phyloP scores from a whole-genome alignment of 805 yeast genomes.

The Starmera amethionina region DNA sequence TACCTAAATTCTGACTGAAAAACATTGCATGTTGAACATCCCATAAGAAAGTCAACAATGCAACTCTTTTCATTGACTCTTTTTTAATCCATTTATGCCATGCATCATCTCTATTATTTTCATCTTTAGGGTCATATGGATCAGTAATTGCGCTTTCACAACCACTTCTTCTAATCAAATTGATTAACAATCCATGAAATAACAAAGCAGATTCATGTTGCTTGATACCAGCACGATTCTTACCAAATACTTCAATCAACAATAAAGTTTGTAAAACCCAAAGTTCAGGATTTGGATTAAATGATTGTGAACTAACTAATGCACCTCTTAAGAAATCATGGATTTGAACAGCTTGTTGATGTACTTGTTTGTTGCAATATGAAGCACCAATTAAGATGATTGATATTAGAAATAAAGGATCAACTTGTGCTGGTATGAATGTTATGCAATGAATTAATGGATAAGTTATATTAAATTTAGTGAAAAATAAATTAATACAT shows the following conservation, averaged over 20 bases:
- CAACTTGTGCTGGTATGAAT: neutral
- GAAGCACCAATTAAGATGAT: neutral
- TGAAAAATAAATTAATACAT: neutral
- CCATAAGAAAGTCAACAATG: neutral
- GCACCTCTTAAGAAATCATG: constrained; percentile 1
- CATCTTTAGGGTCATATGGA: neutral
- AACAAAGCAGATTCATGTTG: neutral
- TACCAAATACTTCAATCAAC: constrained; percentile 1
- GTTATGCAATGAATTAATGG: neutral
- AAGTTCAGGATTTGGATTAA: neutral
- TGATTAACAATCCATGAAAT: neutral
- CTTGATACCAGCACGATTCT: constrained; percentile 1
- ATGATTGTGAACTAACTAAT: neutral
- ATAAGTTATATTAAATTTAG: neutral
- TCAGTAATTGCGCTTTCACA: neutral
- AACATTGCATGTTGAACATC: constrained; percentile 1
- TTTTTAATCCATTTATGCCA: neutral
- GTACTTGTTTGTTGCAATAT: neutral
- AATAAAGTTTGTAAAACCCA: constrained; percentile 1
- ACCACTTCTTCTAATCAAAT: neutral
- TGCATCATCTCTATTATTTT: neutral
- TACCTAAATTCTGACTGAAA: neutral
- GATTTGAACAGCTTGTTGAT: neutral
- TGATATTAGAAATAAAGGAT: neutral
- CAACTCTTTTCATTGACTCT: constrained; percentile 1